phyloP scores from a whole-genome alignment of 1,139 yeast species.

The Debaryomyces sp. region DNA sequence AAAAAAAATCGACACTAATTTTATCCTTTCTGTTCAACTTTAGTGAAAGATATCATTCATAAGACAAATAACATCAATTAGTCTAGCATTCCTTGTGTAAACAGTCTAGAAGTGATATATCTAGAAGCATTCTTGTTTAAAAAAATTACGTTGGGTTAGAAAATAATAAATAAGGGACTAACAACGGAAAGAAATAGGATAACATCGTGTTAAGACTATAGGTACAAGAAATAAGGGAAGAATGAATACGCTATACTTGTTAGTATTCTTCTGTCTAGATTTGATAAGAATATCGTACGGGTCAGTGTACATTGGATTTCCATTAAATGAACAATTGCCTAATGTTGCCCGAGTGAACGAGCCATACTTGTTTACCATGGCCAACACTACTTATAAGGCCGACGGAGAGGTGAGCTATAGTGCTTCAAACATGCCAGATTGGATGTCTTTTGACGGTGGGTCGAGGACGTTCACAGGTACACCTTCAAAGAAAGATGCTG shows the following conservation, averaged over 20 bases:
- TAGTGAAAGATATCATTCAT: not conserved
- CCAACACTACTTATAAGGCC: slow-evolving; percentile 66
- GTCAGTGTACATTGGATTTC: slow-evolving; percentile 65
- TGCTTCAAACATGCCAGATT: slow-evolving; percentile 63
- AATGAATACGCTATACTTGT: slow-evolving; percentile 6
- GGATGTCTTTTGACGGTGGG: slow-evolving; percentile 73
- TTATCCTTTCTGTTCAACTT: not conserved
- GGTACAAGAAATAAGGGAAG: slow-evolving; percentile 37
- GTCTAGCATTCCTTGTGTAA: slow-evolving; percentile 1
- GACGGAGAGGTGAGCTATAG: slow-evolving; percentile 53
- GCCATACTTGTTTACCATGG: slow-evolving; percentile 66
- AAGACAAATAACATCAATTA: not conserved
- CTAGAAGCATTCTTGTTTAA: slow-evolving; percentile 1
- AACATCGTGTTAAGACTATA: not conserved
- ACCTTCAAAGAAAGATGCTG: slow-evolving; percentile 52
- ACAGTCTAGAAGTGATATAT: slow-evolving; percentile 3
- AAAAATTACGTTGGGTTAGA: not conserved
- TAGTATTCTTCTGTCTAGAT: slow-evolving; percentile 3
- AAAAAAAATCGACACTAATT: not conserved
- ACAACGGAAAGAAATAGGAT: not conserved
- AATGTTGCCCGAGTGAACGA: slow-evolving; percentile 77
- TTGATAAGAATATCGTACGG: slow-evolving; percentile 3
- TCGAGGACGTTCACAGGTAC: slow-evolving; percentile 71
- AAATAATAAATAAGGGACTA: not conserved
- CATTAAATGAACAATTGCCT: slow-evolving; percentile 81